These are phyloP conservation scores for Penicillium sp. DNA, from an alignment of 2,329 filamentous ascomycete species.

Conservation along the genomic window DNA sequence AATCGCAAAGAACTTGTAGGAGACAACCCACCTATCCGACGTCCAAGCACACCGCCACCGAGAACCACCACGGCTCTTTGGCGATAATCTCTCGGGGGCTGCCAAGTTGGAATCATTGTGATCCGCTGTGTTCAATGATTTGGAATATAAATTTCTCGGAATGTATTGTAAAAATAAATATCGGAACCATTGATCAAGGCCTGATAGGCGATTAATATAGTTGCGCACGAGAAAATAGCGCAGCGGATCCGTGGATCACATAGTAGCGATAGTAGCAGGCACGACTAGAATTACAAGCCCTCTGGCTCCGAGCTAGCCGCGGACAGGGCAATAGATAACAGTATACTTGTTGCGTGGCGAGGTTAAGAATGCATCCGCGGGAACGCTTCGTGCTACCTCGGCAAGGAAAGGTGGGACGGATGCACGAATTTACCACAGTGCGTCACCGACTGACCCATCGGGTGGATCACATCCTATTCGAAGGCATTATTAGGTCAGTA, in stretches of 20 bases:
- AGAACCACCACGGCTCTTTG: conserved; percentile 42
- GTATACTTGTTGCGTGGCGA: not conserved
- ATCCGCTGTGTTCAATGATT: conserved; percentile 17
- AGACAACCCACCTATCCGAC: conserved; percentile 34
- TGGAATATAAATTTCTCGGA: not conserved
- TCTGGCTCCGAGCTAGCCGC: not conserved
- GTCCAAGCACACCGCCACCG: conserved; percentile 43
- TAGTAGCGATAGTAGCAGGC: not conserved
- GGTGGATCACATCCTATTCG: not conserved
- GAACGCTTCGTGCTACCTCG: not conserved
- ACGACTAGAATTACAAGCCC: not conserved
- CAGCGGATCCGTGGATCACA: not conserved
- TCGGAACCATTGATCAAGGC: not conserved
- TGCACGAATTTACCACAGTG: not conserved
- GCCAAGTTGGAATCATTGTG: conserved; percentile 22
- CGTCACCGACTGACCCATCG: not conserved
- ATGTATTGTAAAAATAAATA: not conserved
- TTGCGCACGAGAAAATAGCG: not conserved
- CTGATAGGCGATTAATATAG: not conserved
- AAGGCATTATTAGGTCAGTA: too few relatives aligned
- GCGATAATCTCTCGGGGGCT: conserved; percentile 28
- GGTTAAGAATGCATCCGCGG: not conserved
- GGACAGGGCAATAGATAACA: not conserved
- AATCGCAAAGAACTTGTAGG: not conserved
- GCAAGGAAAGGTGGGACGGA: not conserved